Base-by-base conservation (phyloP, 2,329 filamentous ascomycete species). In the Capronia epimyces region DNA sequence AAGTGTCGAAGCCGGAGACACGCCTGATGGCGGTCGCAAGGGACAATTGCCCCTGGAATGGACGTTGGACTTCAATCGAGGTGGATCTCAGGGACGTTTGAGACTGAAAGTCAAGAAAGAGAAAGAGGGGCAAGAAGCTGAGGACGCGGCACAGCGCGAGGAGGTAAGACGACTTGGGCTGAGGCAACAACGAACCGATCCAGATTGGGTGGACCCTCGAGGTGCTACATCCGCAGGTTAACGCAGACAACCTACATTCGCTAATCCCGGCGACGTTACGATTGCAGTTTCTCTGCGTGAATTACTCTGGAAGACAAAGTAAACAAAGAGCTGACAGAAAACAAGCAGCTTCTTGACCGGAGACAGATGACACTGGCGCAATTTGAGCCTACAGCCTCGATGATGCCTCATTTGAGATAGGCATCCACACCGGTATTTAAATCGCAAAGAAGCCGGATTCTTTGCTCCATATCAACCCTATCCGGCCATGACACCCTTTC, bases 81-180 rank as follows among this genome's bases (percentile, higher is more conserved):
- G 55, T 20, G 59, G 59, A 18, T 56, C 57, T 39, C 57, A 59
- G 40, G 57, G 49, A 18, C 27, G 57, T 12, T 34, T 54, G 20
- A 49, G 49, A 25, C 29, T 60, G 21, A 61, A 61, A 44, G 59
- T 61, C 43, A 53, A 29, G 31, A 60, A 58, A 44, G 56, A 61
- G 45, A 59, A 59, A 31, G 54, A 60, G 18, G 52, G 49, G 16
- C 52, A 56, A 43, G 55, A 59, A 46, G 25, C 24, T n/a, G 58
- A 59, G 39, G 46, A 55, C 27, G 43, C 55, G 40, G 44, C 29
- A 13, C 54, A 56, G 37, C 37, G 43, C 34, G 49, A 59, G 41
- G 31, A 47, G 25, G 48, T 53, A 9, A 44, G 49, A 27, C 40
- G 52, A 36, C 16, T 53, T 16, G 56, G 55, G 52, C 34, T 37